Conservation (phyloP, 1,139 yeast genomes). For the Candida neerlandica region DNA sequence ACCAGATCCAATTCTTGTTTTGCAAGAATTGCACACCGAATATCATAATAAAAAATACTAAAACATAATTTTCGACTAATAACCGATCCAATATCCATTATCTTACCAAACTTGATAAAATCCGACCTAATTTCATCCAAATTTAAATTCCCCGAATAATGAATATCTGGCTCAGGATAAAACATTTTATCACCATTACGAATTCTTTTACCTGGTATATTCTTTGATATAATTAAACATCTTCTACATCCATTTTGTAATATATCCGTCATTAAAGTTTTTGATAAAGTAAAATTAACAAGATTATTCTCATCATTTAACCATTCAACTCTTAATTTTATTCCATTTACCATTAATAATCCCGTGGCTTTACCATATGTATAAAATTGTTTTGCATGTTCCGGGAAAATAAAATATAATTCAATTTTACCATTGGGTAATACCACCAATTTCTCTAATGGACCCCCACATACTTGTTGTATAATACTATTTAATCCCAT, state of each 20-base stretch:
- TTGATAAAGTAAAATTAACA: conserved; percentile 35
- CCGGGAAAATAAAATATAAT: conserved; percentile 54
- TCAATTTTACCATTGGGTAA: conserved; percentile 35
- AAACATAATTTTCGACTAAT: conserved; percentile 67
- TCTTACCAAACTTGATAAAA: conserved; percentile 58
- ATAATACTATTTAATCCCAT: conserved; percentile 53
- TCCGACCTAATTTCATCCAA: conserved; percentile 43
- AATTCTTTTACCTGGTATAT: conserved; percentile 25
- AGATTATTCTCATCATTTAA: conserved; percentile 22
- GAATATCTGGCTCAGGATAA: conserved; percentile 37
- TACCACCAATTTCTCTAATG: conserved; percentile 55
- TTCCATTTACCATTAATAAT: conserved; percentile 64
- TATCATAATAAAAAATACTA: conserved; percentile 63
- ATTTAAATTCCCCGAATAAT: conserved; percentile 33
- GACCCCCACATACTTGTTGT: conserved; percentile 72
- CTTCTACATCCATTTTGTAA: conserved; percentile 36
- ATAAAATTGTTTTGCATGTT: conserved; percentile 60
- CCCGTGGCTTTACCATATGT: conserved; percentile 55
- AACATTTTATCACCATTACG: conserved; percentile 24
- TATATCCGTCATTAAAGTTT: conserved; percentile 31
- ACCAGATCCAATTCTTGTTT: conserved; percentile 44
- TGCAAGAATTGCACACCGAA: conserved; percentile 65
- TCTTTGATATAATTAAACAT: conserved; percentile 34
- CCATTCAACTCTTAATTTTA: conserved; percentile 46
- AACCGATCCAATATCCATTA: conserved; percentile 67